Base-by-base conservation (phyloP, 352 stramenopile genomes). In the Nothophytophthora sp. region DNA sequence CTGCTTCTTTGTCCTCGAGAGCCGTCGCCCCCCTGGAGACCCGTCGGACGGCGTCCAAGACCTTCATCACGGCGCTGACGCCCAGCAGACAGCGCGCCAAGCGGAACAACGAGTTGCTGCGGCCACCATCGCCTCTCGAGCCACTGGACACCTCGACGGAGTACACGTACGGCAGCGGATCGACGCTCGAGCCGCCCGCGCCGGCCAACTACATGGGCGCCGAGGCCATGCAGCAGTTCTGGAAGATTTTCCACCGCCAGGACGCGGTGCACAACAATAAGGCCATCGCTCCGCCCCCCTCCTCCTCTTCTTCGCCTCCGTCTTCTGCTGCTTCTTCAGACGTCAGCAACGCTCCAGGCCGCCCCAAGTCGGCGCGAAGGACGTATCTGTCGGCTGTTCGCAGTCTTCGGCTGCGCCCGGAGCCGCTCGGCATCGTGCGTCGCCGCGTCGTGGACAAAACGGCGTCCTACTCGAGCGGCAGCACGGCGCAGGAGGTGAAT, bases 171-270 rank as follows among this genome's bases (percentile, higher is more conserved):
- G 39, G 19, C 22, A 46, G 45, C 3, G 46, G 24, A 8, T 30
- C 29, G 16, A 40, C 10, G 13, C 36, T 12, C 3, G 50, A 60
- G 24, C 45, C 41, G 37, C 60, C 65, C 1, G 40, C 54, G 4
- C 55, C 63, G 18, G 52, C 61, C 35, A 89, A 88, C 47, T 89
- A 92, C 68, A 73, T 88, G 36, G 81, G 79, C 18, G 13, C 20
- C 16, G 65, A 83, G 4, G 79, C 79, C 4, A 67, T 92, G 47
- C 55, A 76, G 11, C 55, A 66, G 20, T 90, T 90, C 58, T 92
- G 81, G 79, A 51, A 47, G 23, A 73, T 88, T 37, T 92, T 92
- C 47, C 81, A 90, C 25, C 74, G 70, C 2, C 73, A 92, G 38
- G 76, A 89, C 39, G 66, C 55, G 0, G 63, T 85, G 24, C 67